These are phyloP conservation scores for Termitomyces sp. DNA, from an alignment of 768 basidiomycete species.

Conservation along the genomic window DNA sequence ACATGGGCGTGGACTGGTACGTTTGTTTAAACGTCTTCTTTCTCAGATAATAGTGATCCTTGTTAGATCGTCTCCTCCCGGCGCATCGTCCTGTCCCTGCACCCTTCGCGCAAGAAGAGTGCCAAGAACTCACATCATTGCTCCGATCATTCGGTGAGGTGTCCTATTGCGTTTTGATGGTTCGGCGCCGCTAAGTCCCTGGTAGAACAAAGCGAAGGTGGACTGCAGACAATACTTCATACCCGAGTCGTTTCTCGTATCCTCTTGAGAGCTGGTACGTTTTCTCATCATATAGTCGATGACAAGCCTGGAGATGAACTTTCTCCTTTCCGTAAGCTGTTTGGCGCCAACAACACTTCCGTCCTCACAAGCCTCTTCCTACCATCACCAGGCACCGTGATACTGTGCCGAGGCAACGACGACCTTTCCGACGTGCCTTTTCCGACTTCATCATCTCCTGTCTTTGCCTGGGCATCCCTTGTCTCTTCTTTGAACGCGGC, in stretches of 20 bases:
- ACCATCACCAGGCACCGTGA: conserved; percentile 32
- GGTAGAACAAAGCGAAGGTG: conserved; percentile 28
- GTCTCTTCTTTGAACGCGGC: conserved; percentile 58
- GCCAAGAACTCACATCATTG: conserved; percentile 63
- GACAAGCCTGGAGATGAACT: background rate
- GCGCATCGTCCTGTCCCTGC: conserved; percentile 49
- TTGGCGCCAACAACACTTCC: conserved; percentile 69
- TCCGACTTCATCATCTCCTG: conserved; percentile 55
- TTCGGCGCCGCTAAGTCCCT: background rate
- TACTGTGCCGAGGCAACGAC: conserved; percentile 23
- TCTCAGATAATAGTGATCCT: background rate
- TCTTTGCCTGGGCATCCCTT: conserved; percentile 76
- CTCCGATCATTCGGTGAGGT: conserved; percentile 38
- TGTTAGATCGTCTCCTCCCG: conserved; percentile 61
- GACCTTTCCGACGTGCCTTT: conserved; percentile 41
- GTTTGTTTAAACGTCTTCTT: conserved; percentile 2
- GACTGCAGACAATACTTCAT: conserved; percentile 43
- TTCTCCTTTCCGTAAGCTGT: conserved; percentile 34
- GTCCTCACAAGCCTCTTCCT: conserved; percentile 62
- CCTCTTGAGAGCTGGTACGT: conserved; percentile 61
- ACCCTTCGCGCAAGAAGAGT: conserved; percentile 74
- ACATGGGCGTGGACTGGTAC: conserved; percentile 78
- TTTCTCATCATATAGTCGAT: background rate
- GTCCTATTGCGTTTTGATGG: background rate
- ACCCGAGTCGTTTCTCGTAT: conserved; percentile 67